These are phyloP conservation scores for Erythrobasidium hasegawianum DNA, from an alignment of 1,284 basidiomycete species.

Conservation along the genomic window DNA sequence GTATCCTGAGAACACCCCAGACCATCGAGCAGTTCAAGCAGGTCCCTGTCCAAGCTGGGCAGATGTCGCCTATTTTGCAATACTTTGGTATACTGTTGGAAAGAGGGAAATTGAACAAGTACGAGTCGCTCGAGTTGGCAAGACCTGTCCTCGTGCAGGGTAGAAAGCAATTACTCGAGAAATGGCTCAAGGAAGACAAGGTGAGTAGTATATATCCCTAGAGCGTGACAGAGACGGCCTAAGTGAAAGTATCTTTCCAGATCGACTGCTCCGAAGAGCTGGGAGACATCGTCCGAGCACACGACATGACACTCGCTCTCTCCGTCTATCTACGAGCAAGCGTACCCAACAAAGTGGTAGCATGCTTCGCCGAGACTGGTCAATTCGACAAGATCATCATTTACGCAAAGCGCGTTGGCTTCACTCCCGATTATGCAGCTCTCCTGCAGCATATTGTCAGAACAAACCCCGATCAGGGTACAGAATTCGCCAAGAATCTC, in stretches of 20 bases:
- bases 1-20: slow-evolving; percentile 89
- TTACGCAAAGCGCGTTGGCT: slow-evolving; percentile 96
- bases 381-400: slow-evolving; percentile 98
- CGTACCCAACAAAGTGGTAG: slow-evolving; percentile 89
- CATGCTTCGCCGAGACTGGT: slow-evolving; percentile 98
- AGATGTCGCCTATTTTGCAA: slow-evolving; percentile 92
- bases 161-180: slow-evolving; percentile 94
- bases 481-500: slow-evolving; percentile 93
- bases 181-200: slow-evolving; percentile 99
- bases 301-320: slow-evolving; percentile 96
- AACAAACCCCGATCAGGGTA: slow-evolving; percentile 93
- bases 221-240: too few relatives aligned
- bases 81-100: slow-evolving; percentile 98
- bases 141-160: slow-evolving; percentile 94
- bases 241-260: too few relatives aligned
- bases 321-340: slow-evolving; percentile 98
- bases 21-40: slow-evolving; percentile 98
- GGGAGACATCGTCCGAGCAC: slow-evolving; percentile 92
- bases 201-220: too few relatives aligned
- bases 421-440: slow-evolving; percentile 87
- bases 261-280: slow-evolving; percentile 98
- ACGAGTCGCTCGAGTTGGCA: slow-evolving; percentile 93
- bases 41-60: slow-evolving; percentile 83
- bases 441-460: slow-evolving; percentile 96
- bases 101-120: slow-evolving; percentile 95